Evolutionary conservation across 164 flowering plant species (phyloP), one percentile per base, ranked within the genome.

Genomic region (Amborella trichopoda): DNA sequence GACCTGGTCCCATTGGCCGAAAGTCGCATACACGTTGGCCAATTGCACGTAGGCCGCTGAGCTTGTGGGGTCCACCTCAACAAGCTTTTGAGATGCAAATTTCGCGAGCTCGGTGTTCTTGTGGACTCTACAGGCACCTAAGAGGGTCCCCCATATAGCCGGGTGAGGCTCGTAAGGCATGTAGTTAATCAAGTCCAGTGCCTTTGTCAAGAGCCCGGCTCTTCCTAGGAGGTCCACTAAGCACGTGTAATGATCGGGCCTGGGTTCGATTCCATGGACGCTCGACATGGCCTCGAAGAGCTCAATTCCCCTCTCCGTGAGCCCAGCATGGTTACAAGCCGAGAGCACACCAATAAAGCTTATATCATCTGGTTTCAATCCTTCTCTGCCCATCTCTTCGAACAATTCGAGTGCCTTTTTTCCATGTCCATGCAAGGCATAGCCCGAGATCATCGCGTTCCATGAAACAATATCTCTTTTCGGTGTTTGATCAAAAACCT

Each of bases 391-490:
- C 68, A 64, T 64, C 32, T 49, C 28, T 18, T 58, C 26, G 10
- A 63, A 49, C 21, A 49, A 13, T 30, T 3, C 18, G 25, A 63
- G 40, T 2, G 63, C 63, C 46, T 63, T 51, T 37, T 49, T 3
- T 11, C 52, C 67, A 44, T 39, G 26, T 9, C 67, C 67, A 26
- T 48, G 59, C 23, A 57, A 48, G 25, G 59, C 49, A 47, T 44
- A 58, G 9, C 67, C 67, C 40, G 47, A 52, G 16, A 61, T 26
- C 16, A 61, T 52, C 46, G 66, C 55, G 40, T 61, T 61, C 66
- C 66, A 61, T 3, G 66, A 61, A 23, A 61, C 49, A 41, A 61
- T 30, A 26, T 61, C 66, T 4, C 56, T 56, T 21, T 40, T 34
- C 6, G 16, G 23, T 25, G 56, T 55, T 20, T 26, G 22, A 2